phyloP scores from a whole-genome alignment of 345 rosid species.

The Angophora floribunda region DNA sequence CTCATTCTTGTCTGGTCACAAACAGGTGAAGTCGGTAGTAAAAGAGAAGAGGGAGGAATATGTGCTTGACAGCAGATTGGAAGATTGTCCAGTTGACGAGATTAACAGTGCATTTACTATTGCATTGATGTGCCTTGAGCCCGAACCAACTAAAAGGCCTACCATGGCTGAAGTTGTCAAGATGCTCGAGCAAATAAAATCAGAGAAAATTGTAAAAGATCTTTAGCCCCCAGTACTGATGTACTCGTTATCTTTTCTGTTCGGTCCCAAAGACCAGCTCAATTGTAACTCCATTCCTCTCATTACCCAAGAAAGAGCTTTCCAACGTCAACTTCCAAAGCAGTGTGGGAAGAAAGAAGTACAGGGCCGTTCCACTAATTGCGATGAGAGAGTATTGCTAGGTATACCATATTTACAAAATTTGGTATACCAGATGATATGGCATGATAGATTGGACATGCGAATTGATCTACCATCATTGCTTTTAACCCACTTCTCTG shows the following conservation, averaged over 20 bases:
- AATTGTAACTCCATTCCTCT: not conserved
- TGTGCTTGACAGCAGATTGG: constrained; percentile 51
- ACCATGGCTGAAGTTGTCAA: constrained; percentile 81
- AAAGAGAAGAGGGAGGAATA: constrained; percentile 53
- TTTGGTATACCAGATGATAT: not conserved
- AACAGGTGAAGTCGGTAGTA: constrained; percentile 68
- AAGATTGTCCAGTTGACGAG: constrained; percentile 43
- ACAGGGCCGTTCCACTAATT: not conserved
- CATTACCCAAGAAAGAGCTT: not conserved
- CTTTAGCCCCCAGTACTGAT: not conserved
- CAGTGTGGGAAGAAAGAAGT: not conserved
- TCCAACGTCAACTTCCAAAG: not conserved
- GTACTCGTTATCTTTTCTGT: not conserved
- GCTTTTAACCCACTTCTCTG: not conserved
- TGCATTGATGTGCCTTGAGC: constrained; percentile 73
- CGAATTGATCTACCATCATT: not conserved
- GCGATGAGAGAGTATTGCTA: not conserved
- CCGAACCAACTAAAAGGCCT: constrained; percentile 73
- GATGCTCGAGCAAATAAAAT: constrained; percentile 52
- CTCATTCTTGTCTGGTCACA: not conserved
- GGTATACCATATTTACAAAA: not conserved
- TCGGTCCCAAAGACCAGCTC: not conserved
- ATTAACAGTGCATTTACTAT: constrained; percentile 39
- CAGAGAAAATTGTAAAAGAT: constrained; percentile 11
- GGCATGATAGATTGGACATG: not conserved